Conservation (phyloP, 768 basidiomycete species). For the Rhizopogon vinicolor region DNA sequence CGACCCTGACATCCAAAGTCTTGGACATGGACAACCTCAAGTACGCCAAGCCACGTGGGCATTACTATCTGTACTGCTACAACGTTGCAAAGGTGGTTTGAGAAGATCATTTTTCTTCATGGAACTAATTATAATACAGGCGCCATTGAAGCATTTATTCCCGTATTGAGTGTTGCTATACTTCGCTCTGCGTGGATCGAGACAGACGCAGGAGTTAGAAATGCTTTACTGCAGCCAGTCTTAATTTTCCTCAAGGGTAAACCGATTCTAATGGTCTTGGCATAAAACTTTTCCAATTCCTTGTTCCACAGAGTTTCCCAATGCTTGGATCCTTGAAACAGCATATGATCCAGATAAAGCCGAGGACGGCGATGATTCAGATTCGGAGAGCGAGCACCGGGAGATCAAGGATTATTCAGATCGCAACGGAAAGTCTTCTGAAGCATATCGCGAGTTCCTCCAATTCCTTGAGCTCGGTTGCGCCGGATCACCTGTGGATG, state of each 20-base stretch:
- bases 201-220: slow-evolving; percentile 62
- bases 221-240: slow-evolving; percentile 64
- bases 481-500: slow-evolving; percentile 69
- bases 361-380: slow-evolving; percentile 31
- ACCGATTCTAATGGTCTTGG: neutral
- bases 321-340: slow-evolving; percentile 57
- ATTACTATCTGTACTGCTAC: slow-evolving; percentile 43
- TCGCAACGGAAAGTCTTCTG: slow-evolving; percentile 21
- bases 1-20: slow-evolving; percentile 31
- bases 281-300: neutral
- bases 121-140: slow-evolving; percentile 11
- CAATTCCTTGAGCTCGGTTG: slow-evolving; percentile 78
- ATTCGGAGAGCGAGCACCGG: slow-evolving; percentile 11
- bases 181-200: slow-evolving; percentile 74
- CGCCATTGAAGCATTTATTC: slow-evolving; percentile 28
- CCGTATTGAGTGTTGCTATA: slow-evolving; percentile 49
- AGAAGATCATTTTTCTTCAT: slow-evolving; percentile 1
- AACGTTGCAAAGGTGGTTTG: slow-evolving; percentile 39
- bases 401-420: neutral
- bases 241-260: slow-evolving; percentile 70
- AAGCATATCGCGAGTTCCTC: slow-evolving; percentile 69
- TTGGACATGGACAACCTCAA: slow-evolving; percentile 64
- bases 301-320: slow-evolving; percentile 48
- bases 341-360: slow-evolving; percentile 10
- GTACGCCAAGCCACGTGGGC: slow-evolving; percentile 72